phyloP scores from a whole-genome alignment of 2,329 filamentous ascomycete genomes.

The Cyphellophora europaea region DNA sequence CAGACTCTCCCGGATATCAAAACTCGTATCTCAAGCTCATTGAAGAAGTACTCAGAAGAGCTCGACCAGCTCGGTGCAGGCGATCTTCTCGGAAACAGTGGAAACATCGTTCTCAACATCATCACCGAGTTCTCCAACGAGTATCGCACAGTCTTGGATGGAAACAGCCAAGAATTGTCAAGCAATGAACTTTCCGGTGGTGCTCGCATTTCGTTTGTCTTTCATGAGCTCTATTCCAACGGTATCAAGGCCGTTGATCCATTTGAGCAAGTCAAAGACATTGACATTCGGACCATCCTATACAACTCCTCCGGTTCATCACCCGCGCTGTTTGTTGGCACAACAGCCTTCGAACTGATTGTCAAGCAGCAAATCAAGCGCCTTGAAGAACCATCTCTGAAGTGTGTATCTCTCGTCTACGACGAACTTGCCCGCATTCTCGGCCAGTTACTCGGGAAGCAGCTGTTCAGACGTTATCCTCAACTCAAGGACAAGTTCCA shows the following conservation, averaged over 20 bases:
- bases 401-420: slow-evolving; percentile 94
- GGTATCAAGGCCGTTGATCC: slow-evolving; percentile 96
- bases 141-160: slow-evolving; percentile 90
- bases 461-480: slow-evolving; percentile 88
- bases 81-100: slow-evolving; percentile 80
- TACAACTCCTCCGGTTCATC: slow-evolving; percentile 99
- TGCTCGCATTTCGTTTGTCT: slow-evolving; percentile 97
- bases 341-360: slow-evolving; percentile 95
- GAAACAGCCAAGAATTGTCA: slow-evolving; percentile 92
- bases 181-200: slow-evolving; percentile 91
- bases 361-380: slow-evolving; percentile 98
- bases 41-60: slow-evolving; percentile 84
- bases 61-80: slow-evolving; percentile 69
- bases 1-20: slow-evolving; percentile 98
- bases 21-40: slow-evolving; percentile 82
- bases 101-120: slow-evolving; percentile 95
- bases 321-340: slow-evolving; percentile 91
- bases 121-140: slow-evolving; percentile 98
- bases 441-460: slow-evolving; percentile 77
- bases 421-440: slow-evolving; percentile 96
- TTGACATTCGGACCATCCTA: slow-evolving; percentile 91
- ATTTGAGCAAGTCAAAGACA: slow-evolving; percentile 94
- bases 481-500: slow-evolving; percentile 94
- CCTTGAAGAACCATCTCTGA: slow-evolving; percentile 89
- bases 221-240: slow-evolving; percentile 96